Evolutionary conservation across 768 basidiomycete species (phyloP), one percentile per base, ranked within the genome.

Genomic region (Cystofilobasidium capitatum): DNA sequence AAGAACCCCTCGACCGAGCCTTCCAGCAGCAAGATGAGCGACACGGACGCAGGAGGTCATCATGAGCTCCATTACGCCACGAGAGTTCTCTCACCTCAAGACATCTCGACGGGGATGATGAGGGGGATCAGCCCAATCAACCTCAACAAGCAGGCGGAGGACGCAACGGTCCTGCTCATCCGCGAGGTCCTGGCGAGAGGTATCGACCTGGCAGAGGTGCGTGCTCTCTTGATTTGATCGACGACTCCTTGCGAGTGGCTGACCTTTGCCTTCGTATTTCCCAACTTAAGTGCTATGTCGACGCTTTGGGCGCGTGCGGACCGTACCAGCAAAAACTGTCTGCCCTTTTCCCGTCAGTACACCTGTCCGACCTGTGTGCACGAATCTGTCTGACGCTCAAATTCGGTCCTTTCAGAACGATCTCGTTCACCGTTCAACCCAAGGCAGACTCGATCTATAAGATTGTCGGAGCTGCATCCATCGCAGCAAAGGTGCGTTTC

Each of bases 371-470:
- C 49, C 29, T 57, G 31, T 29, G 16, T 40, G 35, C 36, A 26
- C 14, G 20, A 33, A 17, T 58, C 31, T 17, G 10, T 29, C 37
- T 24, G 13, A 35, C 22, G 17, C 22, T 57, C 17, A 20, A 33
- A 36, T 59, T n/a, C 36, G 14, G 4, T 17, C 39, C 7, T 13
- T 20, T 10, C 59, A 73, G 72, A 0, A 85, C 83, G 9, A 88
- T 97, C 70, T 78, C 80, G 45, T 93, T 99, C 75, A 92, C 89
- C 0, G 96, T 99, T 29, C 83, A 86, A 13, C 84, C 85, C 33
- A 97, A 99, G 77, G 96, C 96, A 20, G 96, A 99, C 74, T 86
- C 86, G n/a, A 85, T 89, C 70, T 99, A 84, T 82, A 96, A 92
- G 74, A 93, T 99, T 69, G 96, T 99, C 68, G 88, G 91, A 26